phyloP scores from a whole-genome alignment of 176 grass and related monocot species.

The Eleusine coracana region DNA sequence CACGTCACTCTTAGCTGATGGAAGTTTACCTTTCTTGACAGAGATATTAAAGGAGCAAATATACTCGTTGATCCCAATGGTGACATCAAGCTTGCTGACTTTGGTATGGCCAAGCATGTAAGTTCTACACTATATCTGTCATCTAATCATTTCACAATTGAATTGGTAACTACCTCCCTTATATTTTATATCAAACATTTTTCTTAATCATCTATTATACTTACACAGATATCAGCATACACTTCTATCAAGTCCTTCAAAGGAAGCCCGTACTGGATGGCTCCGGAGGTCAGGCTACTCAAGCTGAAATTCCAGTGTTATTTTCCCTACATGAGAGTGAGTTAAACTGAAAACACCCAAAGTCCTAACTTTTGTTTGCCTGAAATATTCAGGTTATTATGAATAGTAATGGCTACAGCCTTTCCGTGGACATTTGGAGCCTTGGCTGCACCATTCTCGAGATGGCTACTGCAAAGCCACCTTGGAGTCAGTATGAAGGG shows the following conservation, averaged over 20 bases:
- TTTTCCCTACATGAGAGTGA: conserved; percentile 4
- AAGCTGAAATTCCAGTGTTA: neutral
- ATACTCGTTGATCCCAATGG: conserved; percentile 97
- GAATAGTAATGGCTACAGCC: conserved; percentile 94
- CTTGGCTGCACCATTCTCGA: conserved; percentile 98
- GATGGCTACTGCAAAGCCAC: conserved; percentile 94
- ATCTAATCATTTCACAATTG: conserved; percentile 24
- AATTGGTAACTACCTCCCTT: neutral
- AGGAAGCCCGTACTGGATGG: conserved; percentile 99
- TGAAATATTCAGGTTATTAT: conserved; percentile 78
- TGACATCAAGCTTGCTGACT: conserved; percentile 97
- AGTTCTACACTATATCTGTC: conserved; percentile 11
- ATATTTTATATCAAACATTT: neutral
- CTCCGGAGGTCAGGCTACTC: conserved; percentile 76
- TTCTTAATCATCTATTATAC: conserved; percentile 35
- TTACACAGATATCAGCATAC: conserved; percentile 75
- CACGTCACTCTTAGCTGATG: conserved; percentile 8
- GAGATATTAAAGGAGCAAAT: conserved; percentile 98
- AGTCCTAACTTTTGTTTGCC: conserved; percentile 7
- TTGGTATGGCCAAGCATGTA: conserved; percentile 99
- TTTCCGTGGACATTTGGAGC: conserved; percentile 99
- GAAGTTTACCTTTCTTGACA: conserved; percentile 36
- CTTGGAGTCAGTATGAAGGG: conserved; percentile 97
- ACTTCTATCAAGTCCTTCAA: conserved; percentile 94
- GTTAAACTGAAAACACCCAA: neutral